Base-by-base conservation (phyloP, 805 yeast genomes). In the Kregervanrija pseudodelftensis region DNA sequence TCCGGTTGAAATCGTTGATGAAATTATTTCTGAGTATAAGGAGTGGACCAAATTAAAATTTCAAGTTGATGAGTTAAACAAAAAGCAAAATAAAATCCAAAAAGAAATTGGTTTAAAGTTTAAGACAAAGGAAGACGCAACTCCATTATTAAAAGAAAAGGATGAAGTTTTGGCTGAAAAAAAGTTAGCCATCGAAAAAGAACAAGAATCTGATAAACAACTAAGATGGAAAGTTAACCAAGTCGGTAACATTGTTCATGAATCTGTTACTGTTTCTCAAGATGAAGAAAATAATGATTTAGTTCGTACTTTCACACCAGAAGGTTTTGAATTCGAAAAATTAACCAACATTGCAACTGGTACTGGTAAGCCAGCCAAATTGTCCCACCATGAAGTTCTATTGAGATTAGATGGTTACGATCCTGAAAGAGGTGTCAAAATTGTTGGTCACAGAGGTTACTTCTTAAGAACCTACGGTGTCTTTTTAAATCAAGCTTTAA, bases 391-490 rank as follows among this genome's bases (percentile, higher is more conserved):
- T 64, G 99, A 93, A 73, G 83, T 93, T 44, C 74, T 93, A 54
- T 76, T 95, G 57, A 83, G 97, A 70, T 74, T 93, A 55, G 97
- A 93, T 63, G 99, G 99, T 53, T 93, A 90, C 66, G 99, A 93
- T 65, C 97, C 97, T 54, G 98, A 93, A 70, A 85, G 99, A 73
- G 99, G 99, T 67, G 95, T 88, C 49, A 87, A 88, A 71, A 82
- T 93, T 55, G 90, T 91, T 48, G 99, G 99, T 55, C 99, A 93
- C 77, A 87, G 99, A 73, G 99, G 99, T 53, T 93, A 88, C 72
- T 93, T 93, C 70, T 75, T 93, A 63, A 83, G 96, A 73, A 83
- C 84, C 65, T 85, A 80, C 59, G 99, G 99, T 72, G 99, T 93
- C 40, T 93, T 90, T 72, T 78, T 93, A 67, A 93, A 93, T 76